These are phyloP conservation scores for Candida easanensis DNA, from an alignment of 805 yeast species.

Conservation along the genomic window DNA sequence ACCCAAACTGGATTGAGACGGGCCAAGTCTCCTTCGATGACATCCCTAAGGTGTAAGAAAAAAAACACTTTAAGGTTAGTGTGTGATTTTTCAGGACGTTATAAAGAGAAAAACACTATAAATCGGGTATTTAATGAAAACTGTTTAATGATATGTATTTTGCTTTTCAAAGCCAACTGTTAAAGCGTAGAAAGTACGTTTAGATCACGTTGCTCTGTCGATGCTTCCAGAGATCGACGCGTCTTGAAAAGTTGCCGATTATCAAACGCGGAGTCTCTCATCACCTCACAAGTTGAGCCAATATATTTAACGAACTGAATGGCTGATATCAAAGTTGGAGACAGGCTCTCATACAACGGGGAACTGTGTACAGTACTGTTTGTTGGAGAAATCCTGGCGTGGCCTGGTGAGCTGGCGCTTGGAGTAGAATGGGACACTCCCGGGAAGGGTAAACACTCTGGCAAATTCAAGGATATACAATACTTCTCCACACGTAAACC, in stretches of 20 bases:
- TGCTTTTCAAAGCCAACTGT: no score
- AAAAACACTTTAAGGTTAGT: no score
- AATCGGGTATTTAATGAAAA: not conserved
- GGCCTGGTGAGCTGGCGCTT: slow-evolving; percentile 56
- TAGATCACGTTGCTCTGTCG: no score
- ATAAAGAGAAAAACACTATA: not conserved
- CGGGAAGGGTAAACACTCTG: slow-evolving; percentile 69
- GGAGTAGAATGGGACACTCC: slow-evolving; percentile 89
- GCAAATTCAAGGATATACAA: slow-evolving; percentile 46
- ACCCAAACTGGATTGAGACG: slow-evolving; percentile 69
- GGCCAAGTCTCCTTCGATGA: slow-evolving; percentile 57
- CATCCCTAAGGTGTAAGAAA: slow-evolving; percentile 1
- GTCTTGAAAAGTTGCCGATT: no score
- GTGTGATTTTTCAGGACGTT: no score
- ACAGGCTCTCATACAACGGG: slow-evolving; percentile 34
- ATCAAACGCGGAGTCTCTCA: no score
- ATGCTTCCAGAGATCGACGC: no score
- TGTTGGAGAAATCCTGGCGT: slow-evolving; percentile 57
- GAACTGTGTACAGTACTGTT: slow-evolving; percentile 62
- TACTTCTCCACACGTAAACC: slow-evolving; percentile 46
- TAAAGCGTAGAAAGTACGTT: no score
- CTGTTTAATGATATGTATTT: not conserved
- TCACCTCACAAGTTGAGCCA: no score
- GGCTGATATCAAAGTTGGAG: not conserved
- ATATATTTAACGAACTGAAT: not conserved